These are phyloP conservation scores for Lathyrus sativus DNA, from an alignment of 306 rosid species.

Conservation along the genomic window DNA sequence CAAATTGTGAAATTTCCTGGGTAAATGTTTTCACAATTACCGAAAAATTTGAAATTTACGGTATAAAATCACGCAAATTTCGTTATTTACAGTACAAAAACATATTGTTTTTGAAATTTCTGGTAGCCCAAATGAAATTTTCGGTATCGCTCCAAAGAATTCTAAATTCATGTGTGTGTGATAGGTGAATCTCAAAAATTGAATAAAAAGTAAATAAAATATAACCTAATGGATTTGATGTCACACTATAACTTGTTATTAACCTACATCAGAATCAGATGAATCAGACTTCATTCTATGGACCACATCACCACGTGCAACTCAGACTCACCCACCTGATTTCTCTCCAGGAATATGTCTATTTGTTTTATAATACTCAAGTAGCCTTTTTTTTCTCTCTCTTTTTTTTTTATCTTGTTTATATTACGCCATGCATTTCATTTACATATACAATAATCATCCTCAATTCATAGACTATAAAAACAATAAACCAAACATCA, in stretches of 20 bases:
- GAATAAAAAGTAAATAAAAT: no score
- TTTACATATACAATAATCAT: neutral
- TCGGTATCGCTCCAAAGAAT: no score
- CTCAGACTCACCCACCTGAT: conserved; percentile 26
- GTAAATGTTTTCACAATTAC: no score
- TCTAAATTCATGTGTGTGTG: no score
- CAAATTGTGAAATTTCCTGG: no score
- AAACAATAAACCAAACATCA: neutral
- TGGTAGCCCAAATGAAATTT: no score
- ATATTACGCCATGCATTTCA: neutral
- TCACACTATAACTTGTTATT: neutral
- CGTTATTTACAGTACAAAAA: no score
- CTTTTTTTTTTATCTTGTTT: neutral
- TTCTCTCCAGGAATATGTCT: neutral
- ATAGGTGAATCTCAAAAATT: no score
- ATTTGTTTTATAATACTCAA: neutral
- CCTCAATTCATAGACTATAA: neutral
- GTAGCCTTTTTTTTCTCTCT: neutral
- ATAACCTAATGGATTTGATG: no score
- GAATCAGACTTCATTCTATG: conserved; percentile 44
- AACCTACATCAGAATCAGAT: conserved; percentile 23
- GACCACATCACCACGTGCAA: conserved; percentile 50
- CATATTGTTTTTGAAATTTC: no score
- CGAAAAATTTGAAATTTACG: no score
- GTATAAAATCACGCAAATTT: no score